phyloP scores from a whole-genome alignment of 306 rosid species.

The Glycine latifolia region DNA sequence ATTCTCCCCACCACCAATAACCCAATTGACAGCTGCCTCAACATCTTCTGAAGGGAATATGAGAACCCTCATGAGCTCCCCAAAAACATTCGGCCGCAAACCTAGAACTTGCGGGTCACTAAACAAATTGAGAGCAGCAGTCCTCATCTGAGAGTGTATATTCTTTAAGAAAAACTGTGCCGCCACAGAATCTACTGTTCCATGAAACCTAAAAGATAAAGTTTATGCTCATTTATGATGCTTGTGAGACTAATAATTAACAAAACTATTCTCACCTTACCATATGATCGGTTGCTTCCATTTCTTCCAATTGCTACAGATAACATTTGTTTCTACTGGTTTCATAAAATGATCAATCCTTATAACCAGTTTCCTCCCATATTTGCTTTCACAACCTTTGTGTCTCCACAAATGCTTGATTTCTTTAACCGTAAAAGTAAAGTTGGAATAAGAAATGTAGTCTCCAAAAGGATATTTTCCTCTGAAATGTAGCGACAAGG shows the following conservation, averaged over 20 bases:
- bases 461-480: conserved; percentile 86
- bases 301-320: conserved; percentile 89
- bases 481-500: conserved; percentile 61
- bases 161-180: conserved; percentile 94
- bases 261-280: conserved; percentile 53
- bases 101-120: conserved; percentile 69
- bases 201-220: conserved; percentile 83
- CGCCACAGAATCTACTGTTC: conserved; percentile 83
- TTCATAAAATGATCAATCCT: conserved; percentile 92
- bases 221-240: conserved; percentile 48
- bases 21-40: conserved; percentile 86
- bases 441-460: conserved; percentile 77
- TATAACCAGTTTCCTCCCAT: conserved; percentile 72
- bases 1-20: conserved; percentile 67
- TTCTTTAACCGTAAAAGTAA: conserved; percentile 89
- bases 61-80: conserved; percentile 93
- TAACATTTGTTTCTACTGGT: conserved; percentile 80
- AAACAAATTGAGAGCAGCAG: conserved; percentile 77
- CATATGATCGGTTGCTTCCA: conserved; percentile 97
- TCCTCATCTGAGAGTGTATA: conserved; percentile 79
- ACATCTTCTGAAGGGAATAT: conserved; percentile 84
- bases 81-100: conserved; percentile 85
- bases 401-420: conserved; percentile 94
- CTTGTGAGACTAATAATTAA: conserved; percentile 31
- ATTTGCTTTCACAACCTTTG: conserved; percentile 74